Percentiles rank a stretch among this genome's conserved stretches.
These are phyloP conservation scores for Podaxis sp. DNA, from an alignment of 768 basidiomycete species.

Conservation along the genomic window DNA sequence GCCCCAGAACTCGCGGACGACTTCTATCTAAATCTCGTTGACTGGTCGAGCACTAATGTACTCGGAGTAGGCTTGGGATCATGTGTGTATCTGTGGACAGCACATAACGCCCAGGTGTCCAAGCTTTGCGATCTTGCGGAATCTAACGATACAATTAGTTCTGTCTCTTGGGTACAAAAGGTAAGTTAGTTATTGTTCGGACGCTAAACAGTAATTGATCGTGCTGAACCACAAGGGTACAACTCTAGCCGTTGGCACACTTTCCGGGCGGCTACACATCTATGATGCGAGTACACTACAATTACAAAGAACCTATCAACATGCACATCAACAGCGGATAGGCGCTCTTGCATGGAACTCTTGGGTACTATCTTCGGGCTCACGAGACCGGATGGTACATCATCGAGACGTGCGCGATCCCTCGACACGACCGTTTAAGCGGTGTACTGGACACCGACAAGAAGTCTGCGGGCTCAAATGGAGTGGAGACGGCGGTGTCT, in stretches of 20 bases:
- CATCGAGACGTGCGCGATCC: constrained; percentile 90
- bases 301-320: constrained; percentile 76
- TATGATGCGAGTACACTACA: constrained; percentile 85
- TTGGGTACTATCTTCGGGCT: constrained; percentile 85
- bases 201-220: neutral
- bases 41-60: constrained; percentile 95
- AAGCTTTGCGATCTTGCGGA: constrained; percentile 82
- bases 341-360: constrained; percentile 95
- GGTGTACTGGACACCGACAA: constrained; percentile 77
- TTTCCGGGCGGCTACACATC: constrained; percentile 86
- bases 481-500: constrained; percentile 56
- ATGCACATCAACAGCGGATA: constrained; percentile 86
- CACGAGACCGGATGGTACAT: constrained; percentile 85
- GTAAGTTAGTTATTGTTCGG: constrained; percentile 19
- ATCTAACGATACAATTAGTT: constrained; percentile 76
- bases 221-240: constrained; percentile 51
- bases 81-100: constrained; percentile 97
- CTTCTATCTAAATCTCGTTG: constrained; percentile 97
- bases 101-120: constrained; percentile 88
- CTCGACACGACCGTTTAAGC: constrained; percentile 62
- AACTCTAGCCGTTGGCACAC: constrained; percentile 89
- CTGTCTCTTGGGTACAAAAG: constrained; percentile 91
- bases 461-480: constrained; percentile 97
- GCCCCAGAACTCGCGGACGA: constrained; percentile 97
- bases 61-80: constrained; percentile 90